phyloP scores from a whole-genome alignment of 2,329 filamentous ascomycete species.

The Verticillium isaacii region DNA sequence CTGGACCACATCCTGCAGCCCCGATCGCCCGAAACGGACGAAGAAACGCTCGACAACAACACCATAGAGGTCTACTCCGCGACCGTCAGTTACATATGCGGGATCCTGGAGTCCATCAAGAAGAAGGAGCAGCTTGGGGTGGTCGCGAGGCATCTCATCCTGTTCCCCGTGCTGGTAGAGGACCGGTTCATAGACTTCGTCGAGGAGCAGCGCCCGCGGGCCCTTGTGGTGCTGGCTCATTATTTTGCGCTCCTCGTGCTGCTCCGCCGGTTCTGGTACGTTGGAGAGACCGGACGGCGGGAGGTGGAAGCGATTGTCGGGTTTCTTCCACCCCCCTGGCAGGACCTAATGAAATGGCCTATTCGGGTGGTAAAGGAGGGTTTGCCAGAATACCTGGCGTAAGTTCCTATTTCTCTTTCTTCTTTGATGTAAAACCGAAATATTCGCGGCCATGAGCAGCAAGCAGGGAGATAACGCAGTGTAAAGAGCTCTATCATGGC shows the following conservation, averaged over 20 bases:
- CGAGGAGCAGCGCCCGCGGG: conserved; percentile 14
- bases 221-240: conserved; percentile 16
- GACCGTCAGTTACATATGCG: conserved; percentile 12
- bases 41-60: not conserved
- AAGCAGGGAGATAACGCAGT: no score
- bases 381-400: no score
- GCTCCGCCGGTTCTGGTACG: conserved; percentile 13
- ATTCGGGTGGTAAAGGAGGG: not conserved
- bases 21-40: not conserved
- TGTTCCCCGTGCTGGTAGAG: conserved; percentile 16
- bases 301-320: conserved; percentile 12
- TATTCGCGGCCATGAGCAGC: no score
- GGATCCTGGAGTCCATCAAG: conserved; percentile 12
- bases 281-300: conserved; percentile 12
- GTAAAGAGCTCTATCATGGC: no score
- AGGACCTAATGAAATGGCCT: not conserved
- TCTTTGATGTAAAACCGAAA: no score
- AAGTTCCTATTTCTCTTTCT: no score
- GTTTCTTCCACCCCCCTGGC: not conserved
- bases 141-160: conserved; percentile 10
- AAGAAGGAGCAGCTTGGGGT: conserved; percentile 1
- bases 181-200: conserved; percentile 13
- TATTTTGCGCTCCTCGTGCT: conserved; percentile 15
- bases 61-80: not conserved
- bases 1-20: not conserved